Evolutionary conservation across 352 stramenopile genomes (phyloP).

Genomic region (Phytophthora syringae): DNA sequence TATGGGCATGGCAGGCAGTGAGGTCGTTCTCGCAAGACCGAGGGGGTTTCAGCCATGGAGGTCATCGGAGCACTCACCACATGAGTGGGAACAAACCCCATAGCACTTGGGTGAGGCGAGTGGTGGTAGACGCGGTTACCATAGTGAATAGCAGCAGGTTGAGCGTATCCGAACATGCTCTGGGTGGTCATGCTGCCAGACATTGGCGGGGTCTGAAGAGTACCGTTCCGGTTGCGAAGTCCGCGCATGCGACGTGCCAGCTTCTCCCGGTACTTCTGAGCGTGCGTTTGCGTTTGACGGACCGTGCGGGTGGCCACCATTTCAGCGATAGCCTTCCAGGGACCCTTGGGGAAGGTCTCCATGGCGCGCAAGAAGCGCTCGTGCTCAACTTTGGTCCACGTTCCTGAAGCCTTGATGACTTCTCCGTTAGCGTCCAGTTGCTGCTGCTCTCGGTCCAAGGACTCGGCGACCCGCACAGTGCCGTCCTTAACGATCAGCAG

Average conservation of each 20-base stretch:
- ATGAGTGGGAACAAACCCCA: constrained; percentile 14
- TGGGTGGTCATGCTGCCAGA: background rate
- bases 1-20: constrained; percentile 22
- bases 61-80: constrained; percentile 11
- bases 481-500: constrained; percentile 81
- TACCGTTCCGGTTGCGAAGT: constrained; percentile 68
- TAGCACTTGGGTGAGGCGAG: constrained; percentile 14
- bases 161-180: constrained; percentile 12
- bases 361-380: constrained; percentile 70
- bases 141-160: constrained; percentile 15
- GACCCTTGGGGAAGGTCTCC: constrained; percentile 62
- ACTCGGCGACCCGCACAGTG: constrained; percentile 69
- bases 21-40: constrained; percentile 22
- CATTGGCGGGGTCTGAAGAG: constrained; percentile 48
- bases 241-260: constrained; percentile 61
- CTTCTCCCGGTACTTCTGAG: constrained; percentile 76
- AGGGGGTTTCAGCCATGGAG: constrained; percentile 13
- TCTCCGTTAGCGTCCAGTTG: constrained; percentile 63
- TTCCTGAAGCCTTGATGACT: constrained; percentile 61
- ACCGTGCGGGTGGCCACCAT: constrained; percentile 73
- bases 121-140: constrained; percentile 24
- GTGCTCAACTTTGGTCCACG: constrained; percentile 64
- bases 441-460: constrained; percentile 54
- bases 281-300: constrained; percentile 74
- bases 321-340: constrained; percentile 69